These are phyloP conservation scores for Rauvolfia tetraphylla DNA, from an alignment of 257 asterid species.

Conservation along the genomic window DNA sequence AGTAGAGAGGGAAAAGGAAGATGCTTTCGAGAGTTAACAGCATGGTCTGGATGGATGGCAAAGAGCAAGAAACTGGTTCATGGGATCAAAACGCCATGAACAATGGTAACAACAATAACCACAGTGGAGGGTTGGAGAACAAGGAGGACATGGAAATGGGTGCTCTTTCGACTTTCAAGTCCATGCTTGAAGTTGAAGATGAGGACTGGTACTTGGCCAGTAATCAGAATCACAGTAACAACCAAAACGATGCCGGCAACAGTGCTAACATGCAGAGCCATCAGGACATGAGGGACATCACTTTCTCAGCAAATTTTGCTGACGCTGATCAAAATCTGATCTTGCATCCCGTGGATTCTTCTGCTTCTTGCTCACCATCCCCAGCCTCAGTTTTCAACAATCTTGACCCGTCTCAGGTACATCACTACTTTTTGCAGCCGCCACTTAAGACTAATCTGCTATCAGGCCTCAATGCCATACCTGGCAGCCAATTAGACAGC, in stretches of 20 bases:
- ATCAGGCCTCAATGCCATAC: conserved; percentile 17
- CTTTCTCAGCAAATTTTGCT: conserved; percentile 48
- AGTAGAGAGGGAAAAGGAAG: not conserved
- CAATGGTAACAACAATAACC: conserved; percentile 10
- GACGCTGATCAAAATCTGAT: conserved; percentile 45
- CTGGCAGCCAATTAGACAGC: conserved; percentile 36
- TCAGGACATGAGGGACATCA: conserved; percentile 31
- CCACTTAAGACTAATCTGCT: conserved; percentile 36
- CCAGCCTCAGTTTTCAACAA: conserved; percentile 58
- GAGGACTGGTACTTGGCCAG: conserved; percentile 59
- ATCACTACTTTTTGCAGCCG: conserved; percentile 35
- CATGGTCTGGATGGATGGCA: conserved; percentile 73
- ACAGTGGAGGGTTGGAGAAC: conserved; percentile 18
- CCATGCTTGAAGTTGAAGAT: conserved; percentile 68
- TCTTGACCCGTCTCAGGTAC: conserved; percentile 53
- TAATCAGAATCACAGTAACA: conserved; percentile 15
- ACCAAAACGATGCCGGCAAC: conserved; percentile 9
- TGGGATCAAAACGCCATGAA: conserved; percentile 45
- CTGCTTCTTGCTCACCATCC: conserved; percentile 80
- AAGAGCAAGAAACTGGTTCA: conserved; percentile 40
- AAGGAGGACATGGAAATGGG: conserved; percentile 53
- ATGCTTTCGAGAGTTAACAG: conserved; percentile 67
- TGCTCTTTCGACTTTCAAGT: conserved; percentile 55
- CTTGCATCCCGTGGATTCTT: conserved; percentile 54
- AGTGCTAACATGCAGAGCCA: conserved; percentile 29